phyloP scores from a whole-genome alignment of 208 protist species.

The Naegleria fowleri region DNA sequence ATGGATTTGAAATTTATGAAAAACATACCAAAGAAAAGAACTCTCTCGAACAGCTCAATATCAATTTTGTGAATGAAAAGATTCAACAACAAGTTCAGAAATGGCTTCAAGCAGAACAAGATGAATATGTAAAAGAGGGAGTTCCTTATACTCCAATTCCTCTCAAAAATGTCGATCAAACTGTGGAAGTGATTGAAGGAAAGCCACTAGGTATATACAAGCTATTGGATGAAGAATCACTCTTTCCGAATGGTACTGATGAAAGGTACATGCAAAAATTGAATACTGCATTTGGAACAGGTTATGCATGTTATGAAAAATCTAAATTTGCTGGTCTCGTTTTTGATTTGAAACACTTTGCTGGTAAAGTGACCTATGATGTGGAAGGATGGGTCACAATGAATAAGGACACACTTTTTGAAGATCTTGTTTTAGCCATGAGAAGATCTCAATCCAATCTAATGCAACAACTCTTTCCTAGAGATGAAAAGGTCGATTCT shows the following conservation, averaged over 20 bases:
- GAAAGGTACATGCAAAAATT: conserved; percentile 19
- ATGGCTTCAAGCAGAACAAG: conserved; percentile 29
- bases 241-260: conserved; percentile 8
- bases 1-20: conserved; percentile 37
- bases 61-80: conserved; percentile 41
- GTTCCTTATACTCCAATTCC: not conserved
- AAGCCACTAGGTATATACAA: conserved; percentile 13
- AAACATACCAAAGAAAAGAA: not conserved
- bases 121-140: conserved; percentile 37
- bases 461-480: not conserved
- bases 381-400: conserved; percentile 57
- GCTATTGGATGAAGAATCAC: conserved; percentile 4
- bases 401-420: conserved; percentile 59
- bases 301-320: conserved; percentile 24
- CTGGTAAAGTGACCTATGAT: conserved; percentile 62
- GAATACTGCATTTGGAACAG: not conserved
- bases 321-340: conserved; percentile 38
- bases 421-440: conserved; percentile 51
- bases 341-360: conserved; percentile 61
- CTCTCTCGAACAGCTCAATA: conserved; percentile 36
- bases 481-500: not conserved
- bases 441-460: conserved; percentile 22
- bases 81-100: conserved; percentile 31
- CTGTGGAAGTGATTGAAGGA: not conserved
- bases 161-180: not conserved